These are phyloP conservation scores for Neopestalotiopsis sp. DNA, from an alignment of 2,329 filamentous ascomycete genomes.

Conservation along the genomic window DNA sequence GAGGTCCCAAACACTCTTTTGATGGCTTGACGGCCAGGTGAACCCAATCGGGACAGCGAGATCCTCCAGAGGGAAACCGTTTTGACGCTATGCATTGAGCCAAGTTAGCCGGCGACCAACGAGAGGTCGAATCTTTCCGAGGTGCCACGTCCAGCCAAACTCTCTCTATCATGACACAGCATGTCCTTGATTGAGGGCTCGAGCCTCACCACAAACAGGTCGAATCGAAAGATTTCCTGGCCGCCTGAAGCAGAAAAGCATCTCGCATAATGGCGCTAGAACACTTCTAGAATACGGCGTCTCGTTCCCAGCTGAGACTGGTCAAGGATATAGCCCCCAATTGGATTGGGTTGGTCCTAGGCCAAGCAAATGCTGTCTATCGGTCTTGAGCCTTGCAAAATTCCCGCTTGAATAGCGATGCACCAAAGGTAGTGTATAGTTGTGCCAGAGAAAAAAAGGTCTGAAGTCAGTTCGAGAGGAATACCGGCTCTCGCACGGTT, in stretches of 20 bases:
- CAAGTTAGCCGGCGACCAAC: neutral
- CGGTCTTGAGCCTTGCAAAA: neutral
- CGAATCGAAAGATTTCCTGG: neutral
- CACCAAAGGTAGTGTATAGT: neutral
- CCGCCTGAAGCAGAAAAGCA: neutral
- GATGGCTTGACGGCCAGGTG: neutral
- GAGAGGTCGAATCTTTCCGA: neutral
- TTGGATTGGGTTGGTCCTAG: neutral
- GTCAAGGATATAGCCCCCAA: neutral
- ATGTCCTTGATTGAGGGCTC: neutral
- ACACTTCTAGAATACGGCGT: slow-evolving; percentile 6
- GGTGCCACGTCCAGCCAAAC: neutral
- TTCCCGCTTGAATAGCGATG: neutral
- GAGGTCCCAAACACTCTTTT: neutral
- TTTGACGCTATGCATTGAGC: neutral
- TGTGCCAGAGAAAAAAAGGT: neutral
- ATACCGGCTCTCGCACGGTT: neutral
- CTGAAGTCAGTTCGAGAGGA: neutral
- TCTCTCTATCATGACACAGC: neutral
- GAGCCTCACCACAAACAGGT: neutral
- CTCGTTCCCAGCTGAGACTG: neutral
- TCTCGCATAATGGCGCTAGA: neutral
- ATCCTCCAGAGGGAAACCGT: neutral
- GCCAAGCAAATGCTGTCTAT: neutral
- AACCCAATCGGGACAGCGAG: neutral